A percentile compares a stretch with the other conserved stretches of the same genome.
These are phyloP conservation scores for Saturnispora silvae DNA, from an alignment of 805 yeast genomes.

Conservation along the genomic window DNA sequence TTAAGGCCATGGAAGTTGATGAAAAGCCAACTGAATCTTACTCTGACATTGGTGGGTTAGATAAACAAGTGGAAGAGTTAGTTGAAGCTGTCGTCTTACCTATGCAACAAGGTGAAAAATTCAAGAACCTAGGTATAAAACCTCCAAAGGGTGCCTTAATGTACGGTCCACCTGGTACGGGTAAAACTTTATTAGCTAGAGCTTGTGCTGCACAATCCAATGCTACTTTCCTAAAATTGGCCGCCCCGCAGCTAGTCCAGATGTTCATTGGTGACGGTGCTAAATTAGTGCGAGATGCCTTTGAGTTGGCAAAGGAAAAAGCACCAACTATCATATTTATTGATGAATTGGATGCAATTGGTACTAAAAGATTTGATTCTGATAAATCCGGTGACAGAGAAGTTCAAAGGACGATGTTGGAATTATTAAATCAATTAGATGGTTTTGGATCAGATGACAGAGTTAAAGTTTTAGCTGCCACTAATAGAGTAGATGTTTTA, in stretches of 20 bases:
- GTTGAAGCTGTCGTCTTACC: constrained; percentile 98
- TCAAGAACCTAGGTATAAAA: constrained; percentile 85
- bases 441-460: constrained; percentile 97
- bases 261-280: constrained; percentile 99
- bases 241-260: constrained; percentile 97
- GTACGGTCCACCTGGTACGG: constrained; percentile 99
- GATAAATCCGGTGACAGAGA: constrained; percentile 97
- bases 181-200: constrained; percentile 91
- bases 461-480: constrained; percentile 95
- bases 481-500: constrained; percentile 93
- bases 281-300: constrained; percentile 92
- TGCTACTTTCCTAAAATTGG: constrained; percentile 91
- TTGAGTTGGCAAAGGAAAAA: constrained; percentile 93
- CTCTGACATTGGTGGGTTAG: constrained; percentile 95
- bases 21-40: constrained; percentile 97
- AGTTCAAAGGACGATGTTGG: constrained; percentile 99
- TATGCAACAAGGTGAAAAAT: constrained; percentile 96
- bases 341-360: constrained; percentile 97
- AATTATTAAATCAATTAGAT: constrained; percentile 90
- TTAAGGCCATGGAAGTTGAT: constrained; percentile 97
- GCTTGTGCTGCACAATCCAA: constrained; percentile 99
- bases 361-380: constrained; percentile 95
- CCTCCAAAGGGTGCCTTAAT: constrained; percentile 97
- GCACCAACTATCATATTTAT: constrained; percentile 97
- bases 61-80: constrained; percentile 94